These are phyloP conservation scores for Colletotrichum magnum DNA, from an alignment of 2,329 filamentous ascomycete species.

Conservation along the genomic window DNA sequence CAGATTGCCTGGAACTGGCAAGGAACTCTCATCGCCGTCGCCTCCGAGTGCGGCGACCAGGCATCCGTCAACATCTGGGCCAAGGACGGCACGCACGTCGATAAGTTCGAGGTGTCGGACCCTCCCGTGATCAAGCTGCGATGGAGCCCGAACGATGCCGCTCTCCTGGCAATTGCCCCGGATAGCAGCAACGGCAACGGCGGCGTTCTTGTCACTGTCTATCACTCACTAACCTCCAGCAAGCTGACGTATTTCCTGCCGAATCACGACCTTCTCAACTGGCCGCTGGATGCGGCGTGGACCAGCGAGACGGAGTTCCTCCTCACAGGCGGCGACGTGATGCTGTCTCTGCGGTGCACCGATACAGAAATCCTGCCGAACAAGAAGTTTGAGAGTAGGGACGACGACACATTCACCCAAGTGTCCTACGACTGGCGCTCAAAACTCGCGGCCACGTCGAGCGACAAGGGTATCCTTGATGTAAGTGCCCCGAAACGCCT, in stretches of 20 bases:
- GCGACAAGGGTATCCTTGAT: slow-evolving; percentile 72
- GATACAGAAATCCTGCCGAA: slow-evolving; percentile 61
- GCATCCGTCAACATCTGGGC: slow-evolving; percentile 70
- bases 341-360: slow-evolving; percentile 63
- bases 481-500: slow-evolving; percentile 57
- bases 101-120: slow-evolving; percentile 70
- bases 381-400: slow-evolving; percentile 66
- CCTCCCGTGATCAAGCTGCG: slow-evolving; percentile 73
- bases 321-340: slow-evolving; percentile 69
- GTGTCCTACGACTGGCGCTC: slow-evolving; percentile 70
- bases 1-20: slow-evolving; percentile 73
- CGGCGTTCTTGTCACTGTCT: slow-evolving; percentile 70
- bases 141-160: slow-evolving; percentile 70
- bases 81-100: slow-evolving; percentile 64
- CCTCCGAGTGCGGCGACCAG: slow-evolving; percentile 68
- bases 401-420: slow-evolving; percentile 68
- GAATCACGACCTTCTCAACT: slow-evolving; percentile 64
- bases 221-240: slow-evolving; percentile 59
- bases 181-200: slow-evolving; percentile 55
- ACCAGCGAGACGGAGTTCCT: slow-evolving; percentile 71
- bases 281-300: slow-evolving; percentile 72
- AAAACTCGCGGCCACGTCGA: slow-evolving; percentile 70
- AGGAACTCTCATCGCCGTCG: slow-evolving; percentile 69
- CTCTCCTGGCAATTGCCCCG: slow-evolving; percentile 71
- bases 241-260: slow-evolving; percentile 64